Evolutionary conservation across 2,329 filamentous ascomycete species (phyloP).

Genomic region (Hypomyces perniciosus): DNA sequence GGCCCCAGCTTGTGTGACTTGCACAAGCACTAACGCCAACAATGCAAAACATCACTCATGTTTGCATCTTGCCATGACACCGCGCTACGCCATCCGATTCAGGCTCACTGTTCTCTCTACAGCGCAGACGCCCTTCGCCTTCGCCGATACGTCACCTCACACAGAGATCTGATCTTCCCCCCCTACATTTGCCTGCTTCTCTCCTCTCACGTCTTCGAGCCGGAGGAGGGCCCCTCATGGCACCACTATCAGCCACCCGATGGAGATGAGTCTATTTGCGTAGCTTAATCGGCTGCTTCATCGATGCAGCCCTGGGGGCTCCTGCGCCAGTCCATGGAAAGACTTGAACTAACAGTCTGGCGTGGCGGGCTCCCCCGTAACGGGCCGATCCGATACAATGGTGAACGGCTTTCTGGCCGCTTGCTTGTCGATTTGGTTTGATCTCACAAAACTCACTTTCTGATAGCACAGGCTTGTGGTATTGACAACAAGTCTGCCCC

Average conservation of each 20-base stretch:
- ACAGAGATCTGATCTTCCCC: constrained; percentile 15
- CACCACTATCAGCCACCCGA: neutral
- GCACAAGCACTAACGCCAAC: constrained; percentile 5
- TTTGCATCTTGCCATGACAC: constrained; percentile 1
- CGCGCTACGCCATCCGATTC: constrained; percentile 1
- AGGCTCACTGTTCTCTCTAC: neutral
- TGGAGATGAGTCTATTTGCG: neutral
- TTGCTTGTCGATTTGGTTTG: constrained; percentile 13
- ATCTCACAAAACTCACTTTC: constrained; percentile 2
- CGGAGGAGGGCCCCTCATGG: neutral
- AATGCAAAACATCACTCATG: constrained; percentile 13
- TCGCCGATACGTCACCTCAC: constrained; percentile 11
- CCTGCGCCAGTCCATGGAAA: neutral
- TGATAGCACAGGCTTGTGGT: neutral
- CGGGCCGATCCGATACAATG: constrained; percentile 25
- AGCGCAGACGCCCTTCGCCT: neutral
- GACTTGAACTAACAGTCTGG: neutral
- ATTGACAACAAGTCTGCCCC: neutral
- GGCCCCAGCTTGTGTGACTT: constrained; percentile 6
- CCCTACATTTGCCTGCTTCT: neutral
- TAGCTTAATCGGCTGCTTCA: neutral
- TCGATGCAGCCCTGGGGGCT: neutral
- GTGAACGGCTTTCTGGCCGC: constrained; percentile 12
- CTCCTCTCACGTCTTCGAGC: neutral
- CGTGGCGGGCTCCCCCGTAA: constrained; percentile 9